Evolutionary conservation across 139 green algal species (phyloP), one percentile per base, ranked within the genome.

Genomic region (Nannochloris sp.): DNA sequence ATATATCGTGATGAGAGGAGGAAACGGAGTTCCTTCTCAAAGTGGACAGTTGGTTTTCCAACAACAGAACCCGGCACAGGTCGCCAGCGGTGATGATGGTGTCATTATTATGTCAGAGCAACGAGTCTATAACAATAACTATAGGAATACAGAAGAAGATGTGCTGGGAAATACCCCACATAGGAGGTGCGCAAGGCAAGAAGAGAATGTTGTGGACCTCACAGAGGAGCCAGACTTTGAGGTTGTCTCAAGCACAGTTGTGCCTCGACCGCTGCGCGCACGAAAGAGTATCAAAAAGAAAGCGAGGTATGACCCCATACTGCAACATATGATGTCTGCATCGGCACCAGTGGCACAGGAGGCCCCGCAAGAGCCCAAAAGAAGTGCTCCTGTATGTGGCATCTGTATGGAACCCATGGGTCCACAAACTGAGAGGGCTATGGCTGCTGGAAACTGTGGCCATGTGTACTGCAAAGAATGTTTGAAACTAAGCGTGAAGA

Each of bases 401-500:
- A 71, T 84, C n/a, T 84, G 78, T 63, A 29, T 82, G 57, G 77
- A 82, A 54, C n/a, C 57, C 18, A 74, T 79, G 69, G 64, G 60
- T 18, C 61, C 61, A 29, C 62, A 57, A 25, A 54, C 50, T 18
- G 61, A 37, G 5, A 59, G 54, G 34, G 12, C 60, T 6, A 73
- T 78, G 68, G 53, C 62, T 18, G 77, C 69, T 40, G 68, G 70
- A 10, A 50, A 55, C 1, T 84, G 78, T 48, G 78, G 74, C 14
- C 79, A 87, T 53, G 70, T 86, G 0, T 87, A 85, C 64, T 87
- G 79, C 50, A 37, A 69, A 16, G 53, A 68, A 8, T 86, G 79
- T 50, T 48, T 86, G 16, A 44, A 54, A 23, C 59, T 49, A 18
- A 54, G 58, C 3, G 56, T 87, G 16, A 75, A 69, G n/a, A 46